phyloP scores from a whole-genome alignment of 306 rosid genomes.

The Cucumis sativus region DNA sequence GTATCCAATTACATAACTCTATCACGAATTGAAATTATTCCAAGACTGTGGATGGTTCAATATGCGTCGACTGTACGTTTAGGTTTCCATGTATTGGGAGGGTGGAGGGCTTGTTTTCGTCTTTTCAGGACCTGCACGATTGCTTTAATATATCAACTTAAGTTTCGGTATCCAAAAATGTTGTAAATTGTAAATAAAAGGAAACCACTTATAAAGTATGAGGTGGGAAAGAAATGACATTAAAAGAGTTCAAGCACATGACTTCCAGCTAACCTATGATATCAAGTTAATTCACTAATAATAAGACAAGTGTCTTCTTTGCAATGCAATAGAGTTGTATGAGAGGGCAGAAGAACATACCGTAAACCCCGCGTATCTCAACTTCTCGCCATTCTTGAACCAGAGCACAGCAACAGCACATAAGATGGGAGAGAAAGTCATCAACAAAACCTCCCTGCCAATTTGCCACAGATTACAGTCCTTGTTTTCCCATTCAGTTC shows the following conservation, averaged over 20 bases:
- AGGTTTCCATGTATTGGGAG: slow-evolving; percentile 81
- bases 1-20: slow-evolving; percentile 2
- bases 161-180: not conserved
- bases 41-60: not conserved
- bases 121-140: slow-evolving; percentile 57
- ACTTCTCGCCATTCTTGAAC: slow-evolving; percentile 99
- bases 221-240: too few species aligned
- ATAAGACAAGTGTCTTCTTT: not conserved
- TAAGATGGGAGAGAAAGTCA: slow-evolving; percentile 88
- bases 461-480: slow-evolving; percentile 19
- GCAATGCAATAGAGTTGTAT: not conserved
- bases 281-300: too few species aligned
- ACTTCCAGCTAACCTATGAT: too few species aligned
- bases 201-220: too few species aligned
- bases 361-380: slow-evolving; percentile 70
- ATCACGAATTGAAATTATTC: not conserved
- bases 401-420: slow-evolving; percentile 99
- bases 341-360: slow-evolving; percentile 15
- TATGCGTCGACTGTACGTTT: slow-evolving; percentile 12
- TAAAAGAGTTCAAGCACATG: too few species aligned
- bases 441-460: slow-evolving; percentile 78
- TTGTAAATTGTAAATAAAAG: not conserved
- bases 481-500: not conserved
- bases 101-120: slow-evolving; percentile 86
- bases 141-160: slow-evolving; percentile 3